Evolutionary conservation across 2,329 filamentous ascomycete genomes (phyloP), one percentile per base, ranked within the genome.

Genomic region (Lasiodiplodia hormozganensis): DNA sequence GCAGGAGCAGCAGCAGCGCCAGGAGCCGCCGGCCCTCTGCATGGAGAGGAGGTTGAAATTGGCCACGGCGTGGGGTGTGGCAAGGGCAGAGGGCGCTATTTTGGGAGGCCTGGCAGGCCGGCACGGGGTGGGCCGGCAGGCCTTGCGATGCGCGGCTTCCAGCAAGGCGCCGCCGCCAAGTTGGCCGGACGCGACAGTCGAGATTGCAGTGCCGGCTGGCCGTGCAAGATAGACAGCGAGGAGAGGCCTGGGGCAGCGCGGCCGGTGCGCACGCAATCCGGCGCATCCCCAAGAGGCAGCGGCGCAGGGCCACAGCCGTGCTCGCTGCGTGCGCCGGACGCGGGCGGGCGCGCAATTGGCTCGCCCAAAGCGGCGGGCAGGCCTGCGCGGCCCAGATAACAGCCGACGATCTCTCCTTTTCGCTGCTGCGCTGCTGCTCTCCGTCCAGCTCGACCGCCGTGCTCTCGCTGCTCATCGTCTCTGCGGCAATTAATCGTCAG

Each of bases 381-480:
- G 58, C 54, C 58, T 62, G 58, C 60, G 60, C 60, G 47, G 60
- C 60, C 43, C 60, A 64, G 60, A 64, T 64, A 64, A 64, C 60
- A 64, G 60, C 60, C 47, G 60, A 64, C n/a, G 28, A 52, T 64
- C 60, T 64, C 60, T 64, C 60, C 60, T 64, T 64, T 64, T 64
- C 60, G 47, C 60, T 64, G 56, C 56, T 60, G 54, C 54, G 18
- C 54, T 43, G 56, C 56, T 23, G 36, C 40, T 21, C 56, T 60
- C 36, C 36, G 54, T 31, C 36, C 54, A 36, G 57, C 57, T 43
- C 57, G n/a, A 28, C 56, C 40, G 16, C 58, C 16, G 18, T 34
- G 28, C 53, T 56, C 31, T 56, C 53, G 53, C 31, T 56, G 53
- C 53, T 56, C 53, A 36, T 56, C 53, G 28, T 34, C 58, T 43